Percentiles rank a stretch among this genome's conserved stretches.
phyloP scores from a whole-genome alignment of 805 yeast species.

The Metschnikowia similis region DNA sequence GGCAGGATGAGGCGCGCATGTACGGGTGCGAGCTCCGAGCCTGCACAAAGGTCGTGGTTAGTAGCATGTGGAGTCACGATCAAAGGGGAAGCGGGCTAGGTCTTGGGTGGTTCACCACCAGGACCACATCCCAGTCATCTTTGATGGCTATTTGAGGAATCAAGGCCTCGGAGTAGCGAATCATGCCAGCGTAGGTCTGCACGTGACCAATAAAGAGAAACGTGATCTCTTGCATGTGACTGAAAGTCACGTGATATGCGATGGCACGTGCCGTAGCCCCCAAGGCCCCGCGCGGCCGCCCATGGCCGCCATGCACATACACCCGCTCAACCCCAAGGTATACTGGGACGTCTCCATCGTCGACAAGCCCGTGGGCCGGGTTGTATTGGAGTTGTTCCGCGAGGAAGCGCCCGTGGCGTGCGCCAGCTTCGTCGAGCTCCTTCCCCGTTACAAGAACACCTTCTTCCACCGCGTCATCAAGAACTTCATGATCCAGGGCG shows the following conservation, averaged over 20 bases:
- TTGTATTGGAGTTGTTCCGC: constrained; percentile 52
- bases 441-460: constrained; percentile 38
- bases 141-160: no score
- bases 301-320: constrained; percentile 27
- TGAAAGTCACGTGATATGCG: no score
- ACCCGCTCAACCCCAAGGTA: constrained; percentile 24
- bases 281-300: neutral
- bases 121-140: no score
- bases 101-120: no score
- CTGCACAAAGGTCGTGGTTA: no score
- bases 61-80: no score
- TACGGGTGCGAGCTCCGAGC: no score
- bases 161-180: no score
- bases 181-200: no score
- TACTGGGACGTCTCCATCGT: constrained; percentile 54
- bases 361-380: constrained; percentile 45
- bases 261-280: neutral
- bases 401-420: constrained; percentile 55
- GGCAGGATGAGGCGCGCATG: no score
- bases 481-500: constrained; percentile 70
- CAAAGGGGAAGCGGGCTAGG: no score
- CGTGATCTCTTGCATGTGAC: neutral
- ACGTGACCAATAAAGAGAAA: no score
- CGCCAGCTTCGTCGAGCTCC: constrained; percentile 45
- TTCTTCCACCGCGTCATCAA: constrained; percentile 60